phyloP scores from a whole-genome alignment of 2,329 filamentous ascomycete species.

The Bipolaris oryzae region DNA sequence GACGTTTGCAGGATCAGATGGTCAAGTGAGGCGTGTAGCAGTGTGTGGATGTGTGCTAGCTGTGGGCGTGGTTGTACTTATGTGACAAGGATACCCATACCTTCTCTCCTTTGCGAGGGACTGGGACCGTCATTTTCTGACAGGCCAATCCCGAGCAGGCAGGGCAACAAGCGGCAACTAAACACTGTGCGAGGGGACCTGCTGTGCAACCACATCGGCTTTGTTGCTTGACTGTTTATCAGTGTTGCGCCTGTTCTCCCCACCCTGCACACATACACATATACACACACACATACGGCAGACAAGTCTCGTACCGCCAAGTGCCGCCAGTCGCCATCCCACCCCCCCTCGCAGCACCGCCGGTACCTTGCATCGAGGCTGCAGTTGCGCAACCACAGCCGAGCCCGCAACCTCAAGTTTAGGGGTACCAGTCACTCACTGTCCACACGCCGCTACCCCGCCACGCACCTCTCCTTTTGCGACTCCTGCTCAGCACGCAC shows the following conservation, averaged over 20 bases:
- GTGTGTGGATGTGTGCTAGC: not conserved
- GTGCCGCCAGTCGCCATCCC: conserved; percentile 12
- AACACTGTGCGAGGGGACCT: conserved; percentile 8
- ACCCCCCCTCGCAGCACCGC: not conserved
- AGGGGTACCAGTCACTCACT: conserved; percentile 9
- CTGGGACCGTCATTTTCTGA: not conserved
- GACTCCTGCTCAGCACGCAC: not conserved
- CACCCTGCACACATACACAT: conserved; percentile 10
- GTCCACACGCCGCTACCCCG: conserved; percentile 18
- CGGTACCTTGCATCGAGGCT: conserved; percentile 21
- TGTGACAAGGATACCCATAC: conserved; percentile 15
- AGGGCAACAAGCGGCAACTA: conserved; percentile 18
- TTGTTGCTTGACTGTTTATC: not conserved
- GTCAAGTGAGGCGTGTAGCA: too few relatives aligned
- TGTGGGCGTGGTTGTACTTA: not conserved
- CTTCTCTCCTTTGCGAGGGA: conserved; percentile 4
- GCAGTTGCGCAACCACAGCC: conserved; percentile 23
- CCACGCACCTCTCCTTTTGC: conserved; percentile 7
- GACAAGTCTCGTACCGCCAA: not conserved
- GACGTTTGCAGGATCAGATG: too few relatives aligned
- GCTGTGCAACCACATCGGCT: not conserved
- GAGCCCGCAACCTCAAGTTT: conserved; percentile 28
- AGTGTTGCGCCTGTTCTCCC: conserved; percentile 1
- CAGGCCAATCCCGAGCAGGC: conserved; percentile 11
- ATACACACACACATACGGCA: not conserved